Evolutionary conservation across 2,329 filamentous ascomycete species (phyloP).

Genomic region (Aspergillus hiratsukae): DNA sequence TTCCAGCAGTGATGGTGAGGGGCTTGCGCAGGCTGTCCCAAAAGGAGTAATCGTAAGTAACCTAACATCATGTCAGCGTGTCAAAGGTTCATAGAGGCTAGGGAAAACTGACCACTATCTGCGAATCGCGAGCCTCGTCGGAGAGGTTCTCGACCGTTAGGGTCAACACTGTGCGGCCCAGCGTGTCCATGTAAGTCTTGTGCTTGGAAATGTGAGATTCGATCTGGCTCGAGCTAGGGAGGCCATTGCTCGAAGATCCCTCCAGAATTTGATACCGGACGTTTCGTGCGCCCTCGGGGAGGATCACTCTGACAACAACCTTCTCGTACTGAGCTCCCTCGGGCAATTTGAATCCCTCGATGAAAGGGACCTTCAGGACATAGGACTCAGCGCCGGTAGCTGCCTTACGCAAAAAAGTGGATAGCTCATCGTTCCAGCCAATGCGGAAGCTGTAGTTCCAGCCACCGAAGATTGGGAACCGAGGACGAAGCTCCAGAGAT

Average conservation of each 20-base stretch:
- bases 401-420: slow-evolving; percentile 65
- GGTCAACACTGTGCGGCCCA: slow-evolving; percentile 77
- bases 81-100: background rate
- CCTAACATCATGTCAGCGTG: slow-evolving; percentile 24
- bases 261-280: slow-evolving; percentile 64
- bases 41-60: slow-evolving; percentile 82
- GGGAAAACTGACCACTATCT: slow-evolving; percentile 58
- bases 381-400: slow-evolving; percentile 62
- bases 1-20: slow-evolving; percentile 69
- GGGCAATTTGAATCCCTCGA: slow-evolving; percentile 81
- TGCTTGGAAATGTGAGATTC: slow-evolving; percentile 60
- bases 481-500: slow-evolving; percentile 83
- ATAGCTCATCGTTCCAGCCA: slow-evolving; percentile 87
- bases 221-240: slow-evolving; percentile 57
- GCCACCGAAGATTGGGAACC: slow-evolving; percentile 93
- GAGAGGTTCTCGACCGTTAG: slow-evolving; percentile 82
- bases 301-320: slow-evolving; percentile 72
- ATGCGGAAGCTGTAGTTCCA: slow-evolving; percentile 98
- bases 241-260: slow-evolving; percentile 59
- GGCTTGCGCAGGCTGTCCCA: slow-evolving; percentile 78
- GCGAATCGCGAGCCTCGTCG: slow-evolving; percentile 80
- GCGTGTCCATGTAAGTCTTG: slow-evolving; percentile 88
- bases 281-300: slow-evolving; percentile 81
- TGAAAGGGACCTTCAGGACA: slow-evolving; percentile 82
- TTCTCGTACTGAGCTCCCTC: slow-evolving; percentile 86